phyloP scores from a whole-genome alignment of 2,329 filamentous ascomycete genomes.

The Aphanocladium album region DNA sequence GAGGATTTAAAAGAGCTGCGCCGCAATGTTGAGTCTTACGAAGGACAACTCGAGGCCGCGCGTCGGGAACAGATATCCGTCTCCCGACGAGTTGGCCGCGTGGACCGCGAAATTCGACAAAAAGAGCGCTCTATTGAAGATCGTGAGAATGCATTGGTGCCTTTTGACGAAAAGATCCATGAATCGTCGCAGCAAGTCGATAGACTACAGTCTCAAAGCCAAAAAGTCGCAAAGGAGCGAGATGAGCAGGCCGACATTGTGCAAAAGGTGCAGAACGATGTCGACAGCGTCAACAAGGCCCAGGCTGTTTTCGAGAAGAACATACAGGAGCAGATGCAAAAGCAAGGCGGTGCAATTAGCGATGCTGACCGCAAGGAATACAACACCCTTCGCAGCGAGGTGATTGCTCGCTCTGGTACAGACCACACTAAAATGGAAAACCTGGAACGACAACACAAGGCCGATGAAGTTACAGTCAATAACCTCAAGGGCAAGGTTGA shows the following conservation, averaged over 20 bases:
- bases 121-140: slow-evolving; percentile 88
- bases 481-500: slow-evolving; percentile 87
- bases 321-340: slow-evolving; percentile 77
- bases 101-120: slow-evolving; percentile 78
- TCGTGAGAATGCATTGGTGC: slow-evolving; percentile 77
- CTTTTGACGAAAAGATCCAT: slow-evolving; percentile 86
- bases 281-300: slow-evolving; percentile 82
- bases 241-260: slow-evolving; percentile 65
- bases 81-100: slow-evolving; percentile 68
- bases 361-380: slow-evolving; percentile 87
- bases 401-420: slow-evolving; percentile 73
- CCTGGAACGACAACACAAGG: slow-evolving; percentile 82
- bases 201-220: slow-evolving; percentile 61
- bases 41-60: slow-evolving; percentile 73
- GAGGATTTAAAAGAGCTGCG: slow-evolving; percentile 91
- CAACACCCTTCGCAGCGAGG: slow-evolving; percentile 75
- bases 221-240: slow-evolving; percentile 69
- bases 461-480: slow-evolving; percentile 84
- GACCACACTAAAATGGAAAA: slow-evolving; percentile 82
- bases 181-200: slow-evolving; percentile 69
- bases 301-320: slow-evolving; percentile 84
- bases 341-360: slow-evolving; percentile 80
- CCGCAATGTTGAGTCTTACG: slow-evolving; percentile 80
- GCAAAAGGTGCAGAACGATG: slow-evolving; percentile 71
- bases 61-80: slow-evolving; percentile 77